Conservation (phyloP, 768 basidiomycete genomes). For the Steccherinum ochraceum region DNA sequence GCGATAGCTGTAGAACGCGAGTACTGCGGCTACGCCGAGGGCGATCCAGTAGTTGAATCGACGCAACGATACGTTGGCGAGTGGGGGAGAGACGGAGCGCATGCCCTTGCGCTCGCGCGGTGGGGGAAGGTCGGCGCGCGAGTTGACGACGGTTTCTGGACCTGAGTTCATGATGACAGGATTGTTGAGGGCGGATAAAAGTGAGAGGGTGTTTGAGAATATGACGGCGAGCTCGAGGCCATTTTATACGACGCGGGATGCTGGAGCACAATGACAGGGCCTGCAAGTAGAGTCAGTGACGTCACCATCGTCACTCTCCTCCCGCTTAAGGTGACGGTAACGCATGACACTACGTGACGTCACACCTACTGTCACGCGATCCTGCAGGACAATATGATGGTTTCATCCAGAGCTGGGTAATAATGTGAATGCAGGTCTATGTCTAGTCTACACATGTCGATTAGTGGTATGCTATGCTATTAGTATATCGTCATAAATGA, state of each 20-base stretch:
- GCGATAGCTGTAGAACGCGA: slow-evolving; percentile 47
- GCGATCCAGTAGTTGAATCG: slow-evolving; percentile 46
- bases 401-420: background rate
- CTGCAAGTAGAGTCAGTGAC: no score
- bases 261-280: no score
- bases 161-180: no score
- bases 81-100: slow-evolving; percentile 36
- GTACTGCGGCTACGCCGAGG: slow-evolving; percentile 33
- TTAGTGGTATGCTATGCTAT: background rate
- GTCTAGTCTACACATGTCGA: background rate
- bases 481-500: background rate
- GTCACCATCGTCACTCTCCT: background rate
- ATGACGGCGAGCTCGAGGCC: no score
- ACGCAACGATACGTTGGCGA: slow-evolving; percentile 35
- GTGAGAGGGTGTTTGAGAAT: no score
- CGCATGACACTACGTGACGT: no score
- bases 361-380: background rate
- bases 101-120: slow-evolving; percentile 22
- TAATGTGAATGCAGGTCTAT: background rate
- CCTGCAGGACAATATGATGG: background rate
- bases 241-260: background rate
- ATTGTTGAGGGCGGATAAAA: no score
- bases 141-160: slow-evolving; percentile 12
- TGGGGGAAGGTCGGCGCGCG: slow-evolving; percentile 20
- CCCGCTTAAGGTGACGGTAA: background rate